Evolutionary conservation across 805 yeast genomes (phyloP).

Genomic region (Candida easanensis): DNA sequence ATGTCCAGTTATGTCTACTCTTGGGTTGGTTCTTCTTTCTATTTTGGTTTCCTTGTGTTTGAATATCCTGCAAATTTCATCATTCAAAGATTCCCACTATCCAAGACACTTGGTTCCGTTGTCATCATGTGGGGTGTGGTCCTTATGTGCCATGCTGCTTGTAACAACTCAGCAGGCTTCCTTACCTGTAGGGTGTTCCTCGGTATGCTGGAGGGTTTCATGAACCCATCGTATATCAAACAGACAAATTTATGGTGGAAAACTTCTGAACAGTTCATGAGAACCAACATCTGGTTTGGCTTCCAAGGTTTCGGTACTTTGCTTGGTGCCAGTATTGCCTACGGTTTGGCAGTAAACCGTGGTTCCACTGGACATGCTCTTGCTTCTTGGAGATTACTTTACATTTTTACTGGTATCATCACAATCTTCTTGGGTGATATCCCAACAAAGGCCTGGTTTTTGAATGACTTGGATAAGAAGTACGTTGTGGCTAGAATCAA

Average conservation of each 20-base stretch:
- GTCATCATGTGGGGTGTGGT: slow-evolving; percentile 1
- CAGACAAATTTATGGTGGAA: not conserved
- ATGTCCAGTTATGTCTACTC: slow-evolving; percentile 1
- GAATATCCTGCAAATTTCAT: slow-evolving; percentile 3
- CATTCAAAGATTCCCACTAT: slow-evolving; percentile 1
- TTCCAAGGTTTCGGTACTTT: no score
- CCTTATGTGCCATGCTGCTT: not conserved
- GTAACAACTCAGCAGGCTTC: not conserved
- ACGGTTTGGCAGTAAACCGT: not conserved
- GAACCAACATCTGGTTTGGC: slow-evolving; percentile 1
- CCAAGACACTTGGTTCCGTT: not conserved
- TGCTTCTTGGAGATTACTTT: no score
- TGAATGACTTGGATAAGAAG: not conserved
- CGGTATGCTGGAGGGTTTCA: not conserved
- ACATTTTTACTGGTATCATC: not conserved
- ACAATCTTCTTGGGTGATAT: not conserved
- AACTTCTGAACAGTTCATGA: not conserved
- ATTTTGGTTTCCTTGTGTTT: slow-evolving; percentile 1
- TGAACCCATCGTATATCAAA: not conserved
- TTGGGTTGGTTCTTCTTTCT: slow-evolving; percentile 1
- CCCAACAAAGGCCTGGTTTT: slow-evolving; percentile 4
- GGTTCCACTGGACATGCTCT: no score
- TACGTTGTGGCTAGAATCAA: not conserved
- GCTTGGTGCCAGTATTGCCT: no score
- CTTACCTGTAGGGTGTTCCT: not conserved